Evolutionary conservation across 2,329 filamentous ascomycete genomes (phyloP), one percentile per base, ranked within the genome.

Genomic region (Aspergillus chevalieri): DNA sequence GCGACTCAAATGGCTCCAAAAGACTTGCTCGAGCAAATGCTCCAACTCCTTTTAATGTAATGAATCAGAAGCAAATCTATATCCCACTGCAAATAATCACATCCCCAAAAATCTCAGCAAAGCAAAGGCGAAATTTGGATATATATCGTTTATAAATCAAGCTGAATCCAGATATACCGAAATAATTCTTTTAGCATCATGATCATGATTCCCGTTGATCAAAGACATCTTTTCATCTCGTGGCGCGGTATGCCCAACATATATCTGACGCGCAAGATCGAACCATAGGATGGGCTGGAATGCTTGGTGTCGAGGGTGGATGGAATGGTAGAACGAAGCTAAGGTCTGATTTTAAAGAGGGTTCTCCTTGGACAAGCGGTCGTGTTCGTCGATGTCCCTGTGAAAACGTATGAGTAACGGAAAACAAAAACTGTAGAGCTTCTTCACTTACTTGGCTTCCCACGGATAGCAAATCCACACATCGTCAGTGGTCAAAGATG

Each of bases 381-480:
- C 92, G 68, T 96, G 92, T 78, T 91, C 88, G 24, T 95, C 89
- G 65, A 97, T 96, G 67, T 96, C 88, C 30, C 78, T 82, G 49
- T 52, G 15, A 4, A 17, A 4, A 44, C 45, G 58, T 46, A 65
- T 70, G 53, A 65, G 51, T 10, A 34, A 30, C 38, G 39, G 6
- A 38, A 15, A 47, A 30, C 22, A 46, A 48, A 15, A 3, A 22
- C 33, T 26, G 43, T 39, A 17, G n/a, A 49, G 9, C 4, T 21
- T 26, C 34, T 12, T 42, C 8, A 74, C 78, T 49, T 74, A 82
- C 78, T 74, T 86, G 41, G 93, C 93, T 76, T 97, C 93, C 93
- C 93, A 98, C 14, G 93, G 93, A 74, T 98, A 98, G 79, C 89
- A 94, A 69, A 97, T 97, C 93, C 93, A 98, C 57, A 90, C 85